phyloP scores from a whole-genome alignment of 768 basidiomycete genomes.

The Serendipita sp. region DNA sequence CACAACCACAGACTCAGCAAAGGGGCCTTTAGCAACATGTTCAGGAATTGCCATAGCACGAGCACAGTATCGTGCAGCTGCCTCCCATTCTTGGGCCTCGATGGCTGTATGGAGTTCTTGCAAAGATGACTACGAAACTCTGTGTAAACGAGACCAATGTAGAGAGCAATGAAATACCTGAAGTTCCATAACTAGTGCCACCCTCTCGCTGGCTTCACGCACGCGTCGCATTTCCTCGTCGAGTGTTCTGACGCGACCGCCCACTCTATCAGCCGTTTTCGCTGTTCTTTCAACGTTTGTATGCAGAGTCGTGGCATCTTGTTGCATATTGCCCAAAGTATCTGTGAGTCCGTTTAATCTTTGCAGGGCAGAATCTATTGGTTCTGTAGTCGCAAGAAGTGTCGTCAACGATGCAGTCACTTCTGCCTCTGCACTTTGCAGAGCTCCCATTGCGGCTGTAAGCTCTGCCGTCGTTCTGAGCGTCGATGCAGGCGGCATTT shows the following conservation, averaged over 20 bases:
- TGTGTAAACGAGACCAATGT: constrained; percentile 21
- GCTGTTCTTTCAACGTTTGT: constrained; percentile 54
- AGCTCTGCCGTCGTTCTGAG: background rate
- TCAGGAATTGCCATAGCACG: constrained; percentile 73
- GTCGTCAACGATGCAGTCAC: constrained; percentile 58
- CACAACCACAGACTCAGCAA: constrained; percentile 80
- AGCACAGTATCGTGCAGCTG: constrained; percentile 79
- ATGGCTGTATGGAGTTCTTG: constrained; percentile 43
- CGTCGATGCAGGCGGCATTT: background rate
- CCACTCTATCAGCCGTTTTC: constrained; percentile 70
- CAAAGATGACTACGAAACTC: constrained; percentile 44
- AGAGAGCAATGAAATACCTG: constrained; percentile 40
- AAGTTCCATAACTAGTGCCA: constrained; percentile 86
- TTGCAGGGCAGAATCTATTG: constrained; percentile 43
- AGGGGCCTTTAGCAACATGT: constrained; percentile 64
- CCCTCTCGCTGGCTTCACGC: constrained; percentile 76
- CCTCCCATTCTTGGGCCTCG: constrained; percentile 83
- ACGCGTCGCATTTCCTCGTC: constrained; percentile 92
- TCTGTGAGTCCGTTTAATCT: constrained; percentile 47
- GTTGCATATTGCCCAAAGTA: constrained; percentile 42
- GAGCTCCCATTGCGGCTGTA: constrained; percentile 20
- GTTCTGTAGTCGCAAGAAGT: constrained; percentile 51
- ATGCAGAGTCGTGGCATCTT: constrained; percentile 39
- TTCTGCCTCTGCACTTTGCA: constrained; percentile 63
- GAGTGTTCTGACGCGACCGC: constrained; percentile 73